These are phyloP conservation scores for Galeopsis tetrahit DNA, from an alignment of 257 asterid species.

Conservation along the genomic window DNA sequence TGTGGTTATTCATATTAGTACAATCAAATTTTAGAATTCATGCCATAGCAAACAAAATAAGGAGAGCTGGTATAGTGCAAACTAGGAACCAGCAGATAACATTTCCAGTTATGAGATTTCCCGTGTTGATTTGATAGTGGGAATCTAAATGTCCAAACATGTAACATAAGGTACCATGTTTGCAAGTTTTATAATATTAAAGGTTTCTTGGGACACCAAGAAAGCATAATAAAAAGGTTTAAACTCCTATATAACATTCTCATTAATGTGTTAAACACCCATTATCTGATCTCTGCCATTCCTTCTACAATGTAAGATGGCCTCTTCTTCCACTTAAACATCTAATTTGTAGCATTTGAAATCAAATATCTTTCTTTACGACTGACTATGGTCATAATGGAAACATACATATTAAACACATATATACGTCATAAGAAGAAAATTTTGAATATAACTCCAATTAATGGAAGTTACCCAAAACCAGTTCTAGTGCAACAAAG, in stretches of 20 bases:
- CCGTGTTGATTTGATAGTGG: not conserved
- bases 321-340: slow-evolving; percentile 1
- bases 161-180: not conserved
- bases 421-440: too few species aligned
- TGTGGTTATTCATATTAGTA: not conserved
- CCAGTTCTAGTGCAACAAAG: not conserved
- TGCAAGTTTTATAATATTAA: not conserved
- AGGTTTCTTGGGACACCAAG: slow-evolving; percentile 1
- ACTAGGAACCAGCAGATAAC: not conserved
- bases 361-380: not conserved
- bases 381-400: too few species aligned
- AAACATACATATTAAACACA: not conserved
- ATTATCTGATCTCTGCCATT: not conserved
- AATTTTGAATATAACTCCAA: not conserved
- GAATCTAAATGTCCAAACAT: not conserved
- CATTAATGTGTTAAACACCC: not conserved
- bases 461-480: not conserved
- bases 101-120: not conserved
- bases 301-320: not conserved
- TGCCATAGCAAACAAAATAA: slow-evolving; percentile 3
- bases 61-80: slow-evolving; percentile 4
- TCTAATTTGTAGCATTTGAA: not conserved
- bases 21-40: slow-evolving; percentile 3
- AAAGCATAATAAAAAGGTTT: slow-evolving; percentile 1
- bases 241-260: not conserved